A percentile compares a stretch with the other conserved stretches of the same genome.
phyloP scores from a whole-genome alignment of 1,139 yeast genomes.

The Geotrichum bryndzae region DNA sequence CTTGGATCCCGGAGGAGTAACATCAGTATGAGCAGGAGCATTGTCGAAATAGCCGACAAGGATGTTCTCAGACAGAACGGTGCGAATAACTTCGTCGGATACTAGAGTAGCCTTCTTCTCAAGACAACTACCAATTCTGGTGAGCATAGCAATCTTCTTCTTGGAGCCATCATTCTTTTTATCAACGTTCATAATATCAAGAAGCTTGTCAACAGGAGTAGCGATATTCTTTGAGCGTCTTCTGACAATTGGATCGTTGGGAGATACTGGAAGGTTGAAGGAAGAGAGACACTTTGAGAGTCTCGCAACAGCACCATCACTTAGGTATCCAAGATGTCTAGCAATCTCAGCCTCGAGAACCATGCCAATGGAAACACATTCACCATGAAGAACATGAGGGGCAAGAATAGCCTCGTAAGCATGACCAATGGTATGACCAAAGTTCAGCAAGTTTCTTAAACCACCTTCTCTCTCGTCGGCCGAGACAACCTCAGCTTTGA shows the following conservation, averaged over 20 bases:
- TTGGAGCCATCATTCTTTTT: slow-evolving; percentile 92
- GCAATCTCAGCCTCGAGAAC: slow-evolving; percentile 91
- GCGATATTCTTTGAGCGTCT: slow-evolving; percentile 62
- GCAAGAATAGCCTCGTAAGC: slow-evolving; percentile 96
- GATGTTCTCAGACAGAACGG: slow-evolving; percentile 80
- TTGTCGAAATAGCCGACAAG: slow-evolving; percentile 44
- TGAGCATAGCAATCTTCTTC: slow-evolving; percentile 79
- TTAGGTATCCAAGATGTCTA: slow-evolving; percentile 78
- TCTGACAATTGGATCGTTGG: slow-evolving; percentile 66
- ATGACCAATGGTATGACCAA: slow-evolving; percentile 97
- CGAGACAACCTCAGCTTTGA: slow-evolving; percentile 91
- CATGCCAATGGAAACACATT: slow-evolving; percentile 94
- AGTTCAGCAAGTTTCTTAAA: slow-evolving; percentile 81
- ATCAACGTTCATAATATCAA: slow-evolving; percentile 88
- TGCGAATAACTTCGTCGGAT: slow-evolving; percentile 69
- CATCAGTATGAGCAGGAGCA: slow-evolving; percentile 43
- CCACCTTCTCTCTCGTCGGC: slow-evolving; percentile 96
- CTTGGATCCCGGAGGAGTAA: slow-evolving; percentile 94
- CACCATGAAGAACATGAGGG: slow-evolving; percentile 96
- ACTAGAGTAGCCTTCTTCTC: slow-evolving; percentile 86
- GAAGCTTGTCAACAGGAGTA: slow-evolving; percentile 64
- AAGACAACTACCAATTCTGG: slow-evolving; percentile 80
- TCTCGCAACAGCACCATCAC: slow-evolving; percentile 93
- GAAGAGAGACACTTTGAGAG: slow-evolving; percentile 74
- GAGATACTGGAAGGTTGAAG: slow-evolving; percentile 77